Base-by-base conservation (phyloP, 768 basidiomycete genomes). In the Trichaptum fuscoviolaceum region DNA sequence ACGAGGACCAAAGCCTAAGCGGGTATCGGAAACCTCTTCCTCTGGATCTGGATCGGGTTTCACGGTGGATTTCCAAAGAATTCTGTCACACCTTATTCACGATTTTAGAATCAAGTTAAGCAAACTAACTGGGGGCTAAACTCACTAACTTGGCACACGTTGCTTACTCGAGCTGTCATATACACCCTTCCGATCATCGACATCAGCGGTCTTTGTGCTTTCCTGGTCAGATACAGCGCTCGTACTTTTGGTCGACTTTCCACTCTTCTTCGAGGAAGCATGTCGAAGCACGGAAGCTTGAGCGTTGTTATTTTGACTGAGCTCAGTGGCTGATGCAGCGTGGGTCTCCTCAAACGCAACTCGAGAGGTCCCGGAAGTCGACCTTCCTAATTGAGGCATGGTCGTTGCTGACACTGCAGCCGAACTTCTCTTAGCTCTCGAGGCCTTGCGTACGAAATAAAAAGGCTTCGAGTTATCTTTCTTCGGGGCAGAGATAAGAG, bases 111-210 rank as follows among this genome's bases (percentile, higher is more conserved):
- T 58, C 27, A 59, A 59, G 26, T 12, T 17, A 7, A 36, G 26
- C 12, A 20, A 30, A 65, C 8, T 24, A 20, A 63, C 64, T 23
- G 36, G 27, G 35, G 12, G 59, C 58, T 35, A 35, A 6, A 77
- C 86, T 62, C 70, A 90, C 92, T 92, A 93, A 74, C 91, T 92
- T 6, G 92, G 92, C 26, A 93, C 92, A 23, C 92, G 87, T 71
- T 86, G 84, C 75, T 94, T 93, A 71, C 85, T 80, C 10, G 92
- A 93, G 27, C 89, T 87, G 75, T 94, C 92, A 71, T 93, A 93
- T 2, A 91, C 87, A 20, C 88, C 90, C 70, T 82, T 83, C 57
- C 85, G 84, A 35, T 82, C 82, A 0, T 78, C 75, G n/a, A 76
- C 74, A 35, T 77, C 76, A 27, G 42, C 42, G 3, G 42, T 78